Evolutionary conservation across 1,284 basidiomycete species (phyloP).

Genomic region (Malassezia brasiliensis): DNA sequence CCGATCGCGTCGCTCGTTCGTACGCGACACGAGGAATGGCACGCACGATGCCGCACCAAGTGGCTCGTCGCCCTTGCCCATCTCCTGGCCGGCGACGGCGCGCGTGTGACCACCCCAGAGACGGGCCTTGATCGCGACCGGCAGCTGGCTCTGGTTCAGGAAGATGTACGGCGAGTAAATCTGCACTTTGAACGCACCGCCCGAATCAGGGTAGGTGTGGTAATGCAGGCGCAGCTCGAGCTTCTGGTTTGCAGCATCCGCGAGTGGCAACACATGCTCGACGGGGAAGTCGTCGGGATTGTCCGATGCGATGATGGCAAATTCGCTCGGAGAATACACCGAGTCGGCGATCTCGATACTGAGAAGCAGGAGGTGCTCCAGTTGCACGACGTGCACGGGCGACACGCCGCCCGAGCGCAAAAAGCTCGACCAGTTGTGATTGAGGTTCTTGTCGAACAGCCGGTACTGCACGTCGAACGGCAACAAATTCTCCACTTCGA

Average conservation of each 20-base stretch:
- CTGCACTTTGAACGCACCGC: conserved; percentile 96
- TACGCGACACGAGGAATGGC: conserved; percentile 65
- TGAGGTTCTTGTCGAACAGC: conserved; percentile 85
- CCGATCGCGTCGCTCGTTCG: conserved; percentile 67
- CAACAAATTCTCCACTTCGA: conserved; percentile 90
- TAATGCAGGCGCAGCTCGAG: conserved; percentile 79
- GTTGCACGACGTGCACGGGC: conserved; percentile 91
- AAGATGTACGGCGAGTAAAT: conserved; percentile 87
- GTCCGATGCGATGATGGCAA: conserved; percentile 93
- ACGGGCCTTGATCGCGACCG: conserved; percentile 69
- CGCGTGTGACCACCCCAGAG: conserved; percentile 63
- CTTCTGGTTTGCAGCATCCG: conserved; percentile 68
- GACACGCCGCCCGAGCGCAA: conserved; percentile 86
- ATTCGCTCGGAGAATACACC: conserved; percentile 95
- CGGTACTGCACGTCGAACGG: conserved; percentile 93
- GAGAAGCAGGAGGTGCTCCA: conserved; percentile 84
- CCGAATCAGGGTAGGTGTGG: conserved; percentile 66
- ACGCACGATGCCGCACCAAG: conserved; percentile 27
- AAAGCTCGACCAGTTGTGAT: conserved; percentile 73
- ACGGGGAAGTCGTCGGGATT: conserved; percentile 79
- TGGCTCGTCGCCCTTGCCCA: conserved; percentile 44
- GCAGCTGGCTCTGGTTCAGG: conserved; percentile 83
- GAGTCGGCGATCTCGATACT: conserved; percentile 68
- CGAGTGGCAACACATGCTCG: conserved; percentile 63
- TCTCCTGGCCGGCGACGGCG: conserved; percentile 71